Evolutionary conservation across 805 yeast species (phyloP), one percentile per base, ranked within the genome.

Genomic region (Ogataea pignaliae): DNA sequence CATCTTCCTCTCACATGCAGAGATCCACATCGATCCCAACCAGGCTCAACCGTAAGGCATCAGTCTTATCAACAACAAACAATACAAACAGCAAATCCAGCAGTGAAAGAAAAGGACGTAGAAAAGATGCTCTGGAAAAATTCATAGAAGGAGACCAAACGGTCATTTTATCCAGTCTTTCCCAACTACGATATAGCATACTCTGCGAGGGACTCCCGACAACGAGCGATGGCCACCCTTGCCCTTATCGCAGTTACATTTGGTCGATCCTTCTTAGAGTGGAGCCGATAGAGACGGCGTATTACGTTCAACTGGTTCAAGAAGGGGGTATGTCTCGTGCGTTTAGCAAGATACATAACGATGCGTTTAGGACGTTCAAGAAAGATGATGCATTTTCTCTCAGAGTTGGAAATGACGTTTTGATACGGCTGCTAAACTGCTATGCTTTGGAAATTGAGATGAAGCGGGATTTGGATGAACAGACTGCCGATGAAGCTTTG

Each of bases 361-460:
- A 89, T 57, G 85, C 95, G 1, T 88, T 88, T 54, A 68, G 97
- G 45, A 89, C 97, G 0, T 71, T 89, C 52, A 83, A 85, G 62
- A 83, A 87, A 32, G 95, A 89, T 57, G 66, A 70, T 21, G 59
- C 63, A 13, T 89, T 88, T 65, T 80, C 78, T 45, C 64, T 66
- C 39, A 75, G 73, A 43, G 96, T 88, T 2, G 63, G 78, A n/a
- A 95, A 88, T 55, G 79, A 76, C 3, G 66, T 85, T 1, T 64
- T 89, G 36, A 73, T 83, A 10, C 65, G 97, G 37, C 67, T 88
- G 3, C 70, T 89, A 21, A 83, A 86, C 29, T 81, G 85, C n/a
- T 76, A 79, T 57, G 95, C 95, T 3, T 64, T 79, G 61, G 65
- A 61, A 40, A 47, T 56, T n/a, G 60, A 55, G 15, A 52, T 21